Percentiles rank a stretch among this genome's conserved stretches.
These are phyloP conservation scores for Xerocomus potaroensis DNA, from an alignment of 768 basidiomycete genomes.

Conservation along the genomic window DNA sequence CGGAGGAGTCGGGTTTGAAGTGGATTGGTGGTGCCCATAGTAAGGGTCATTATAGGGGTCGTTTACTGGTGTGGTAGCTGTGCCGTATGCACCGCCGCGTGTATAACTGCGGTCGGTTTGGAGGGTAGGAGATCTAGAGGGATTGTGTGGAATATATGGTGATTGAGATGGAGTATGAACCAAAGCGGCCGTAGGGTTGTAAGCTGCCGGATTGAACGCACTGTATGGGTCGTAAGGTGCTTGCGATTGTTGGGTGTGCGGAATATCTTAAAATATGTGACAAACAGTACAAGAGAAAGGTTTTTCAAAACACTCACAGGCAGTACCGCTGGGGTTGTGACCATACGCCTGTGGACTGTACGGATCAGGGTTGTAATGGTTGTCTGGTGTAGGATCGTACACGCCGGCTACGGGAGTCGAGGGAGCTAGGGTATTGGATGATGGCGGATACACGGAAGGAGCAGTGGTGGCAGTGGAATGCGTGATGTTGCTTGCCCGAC, in stretches of 20 bases:
- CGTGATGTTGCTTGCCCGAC: conserved; percentile 37
- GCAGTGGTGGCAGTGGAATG: conserved; percentile 40
- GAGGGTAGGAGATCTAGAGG: conserved; percentile 14
- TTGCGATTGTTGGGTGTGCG: conserved; percentile 48
- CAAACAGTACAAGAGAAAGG: neutral
- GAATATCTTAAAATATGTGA: conserved; percentile 43
- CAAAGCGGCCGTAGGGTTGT: conserved; percentile 32
- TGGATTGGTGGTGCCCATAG: conserved; percentile 22
- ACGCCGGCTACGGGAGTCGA: conserved; percentile 6
- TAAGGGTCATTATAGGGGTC: conserved; percentile 26
- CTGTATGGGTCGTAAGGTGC: conserved; percentile 50
- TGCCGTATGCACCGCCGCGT: conserved; percentile 53
- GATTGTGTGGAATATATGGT: conserved; percentile 13
- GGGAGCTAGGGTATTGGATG: conserved; percentile 23
- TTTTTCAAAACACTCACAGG: conserved; percentile 49
- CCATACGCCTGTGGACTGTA: conserved; percentile 40
- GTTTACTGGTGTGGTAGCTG: conserved; percentile 39
- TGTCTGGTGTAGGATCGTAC: conserved; percentile 20
- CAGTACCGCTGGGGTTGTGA: conserved; percentile 46
- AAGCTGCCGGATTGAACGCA: conserved; percentile 37
- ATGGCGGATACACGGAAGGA: conserved; percentile 34
- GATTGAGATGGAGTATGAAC: conserved; percentile 12
- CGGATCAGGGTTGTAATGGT: conserved; percentile 26
- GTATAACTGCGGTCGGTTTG: conserved; percentile 52
- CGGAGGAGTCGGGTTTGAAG: conserved; percentile 22